Evolutionary conservation across 2,329 filamentous ascomycete genomes (phyloP).

Genomic region (Tolypocladium album): DNA sequence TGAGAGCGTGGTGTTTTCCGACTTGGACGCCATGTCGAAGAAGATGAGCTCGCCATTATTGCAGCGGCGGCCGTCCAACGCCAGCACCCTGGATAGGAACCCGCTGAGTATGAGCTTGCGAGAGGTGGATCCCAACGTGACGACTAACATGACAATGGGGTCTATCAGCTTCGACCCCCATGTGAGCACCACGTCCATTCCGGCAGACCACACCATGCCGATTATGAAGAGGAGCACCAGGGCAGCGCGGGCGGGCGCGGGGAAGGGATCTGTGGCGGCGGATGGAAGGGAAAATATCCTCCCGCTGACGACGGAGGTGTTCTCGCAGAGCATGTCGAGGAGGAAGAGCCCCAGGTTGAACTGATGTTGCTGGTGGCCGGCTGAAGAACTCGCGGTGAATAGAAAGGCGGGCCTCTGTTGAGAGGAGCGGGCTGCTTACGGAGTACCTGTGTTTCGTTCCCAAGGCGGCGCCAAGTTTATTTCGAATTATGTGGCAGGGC

Average conservation of each 20-base stretch:
- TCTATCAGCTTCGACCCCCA: conserved; percentile 29
- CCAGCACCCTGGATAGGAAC: conserved; percentile 15
- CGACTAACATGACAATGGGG: conserved; percentile 26
- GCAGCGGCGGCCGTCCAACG: conserved; percentile 14
- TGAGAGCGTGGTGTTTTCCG: conserved; percentile 30
- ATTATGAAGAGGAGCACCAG: conserved; percentile 34
- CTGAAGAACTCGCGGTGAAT: not conserved
- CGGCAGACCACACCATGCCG: conserved; percentile 32
- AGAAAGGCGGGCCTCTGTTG: not conserved
- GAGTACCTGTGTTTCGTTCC: conserved; percentile 3
- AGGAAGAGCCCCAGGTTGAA: conserved; percentile 45
- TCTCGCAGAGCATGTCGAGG: conserved; percentile 34
- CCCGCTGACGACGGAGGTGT: conserved; percentile 24
- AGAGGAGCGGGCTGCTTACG: not conserved
- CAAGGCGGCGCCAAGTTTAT: not conserved
- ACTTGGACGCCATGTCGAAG: conserved; percentile 16
- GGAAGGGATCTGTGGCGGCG: conserved; percentile 16
- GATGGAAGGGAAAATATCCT: conserved; percentile 41
- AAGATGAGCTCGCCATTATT: conserved; percentile 15
- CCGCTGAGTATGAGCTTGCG: conserved; percentile 36
- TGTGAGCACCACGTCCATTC: conserved; percentile 28
- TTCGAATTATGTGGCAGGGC: conserved; percentile 1
- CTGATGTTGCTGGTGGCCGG: conserved; percentile 7
- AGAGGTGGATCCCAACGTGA: conserved; percentile 44
- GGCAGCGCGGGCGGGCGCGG: conserved; percentile 23